Evolutionary conservation across 345 rosid genomes (phyloP).

Genomic region (Mangifera indica): DNA sequence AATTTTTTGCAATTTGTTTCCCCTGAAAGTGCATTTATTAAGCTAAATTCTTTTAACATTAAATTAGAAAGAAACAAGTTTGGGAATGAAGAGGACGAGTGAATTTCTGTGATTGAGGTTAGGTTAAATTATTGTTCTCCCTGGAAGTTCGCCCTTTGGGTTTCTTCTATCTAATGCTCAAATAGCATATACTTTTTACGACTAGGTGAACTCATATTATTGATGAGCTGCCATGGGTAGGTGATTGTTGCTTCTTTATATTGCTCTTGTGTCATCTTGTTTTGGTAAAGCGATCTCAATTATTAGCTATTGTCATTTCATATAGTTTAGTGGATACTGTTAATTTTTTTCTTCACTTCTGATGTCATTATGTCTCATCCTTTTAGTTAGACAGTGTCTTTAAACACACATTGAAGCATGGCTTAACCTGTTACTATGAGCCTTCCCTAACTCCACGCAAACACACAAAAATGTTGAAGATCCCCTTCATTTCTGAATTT

Average conservation of each 20-base stretch:
- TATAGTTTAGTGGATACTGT: background rate
- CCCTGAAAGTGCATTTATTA: background rate
- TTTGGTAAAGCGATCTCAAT: background rate
- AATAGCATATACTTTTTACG: background rate
- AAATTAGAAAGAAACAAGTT: background rate
- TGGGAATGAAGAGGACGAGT: background rate
- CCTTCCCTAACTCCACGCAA: background rate
- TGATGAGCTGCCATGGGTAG: no score
- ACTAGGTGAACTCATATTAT: background rate
- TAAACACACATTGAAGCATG: background rate
- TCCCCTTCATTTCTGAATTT: background rate
- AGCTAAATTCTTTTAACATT: conserved; percentile 1
- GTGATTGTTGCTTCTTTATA: background rate
- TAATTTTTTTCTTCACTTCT: background rate
- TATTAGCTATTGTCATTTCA: background rate
- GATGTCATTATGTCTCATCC: background rate
- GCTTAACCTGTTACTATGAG: background rate
- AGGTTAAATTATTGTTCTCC: background rate
- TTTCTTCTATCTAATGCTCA: background rate
- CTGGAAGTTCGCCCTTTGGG: background rate
- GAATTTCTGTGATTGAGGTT: background rate
- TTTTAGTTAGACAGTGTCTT: background rate
- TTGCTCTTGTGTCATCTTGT: background rate
- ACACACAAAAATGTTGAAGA: background rate
- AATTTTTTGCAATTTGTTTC: background rate